Evolutionary conservation across 1,284 basidiomycete species (phyloP), one percentile per base, ranked within the genome.

Genomic region (Sporisorium reilianum): DNA sequence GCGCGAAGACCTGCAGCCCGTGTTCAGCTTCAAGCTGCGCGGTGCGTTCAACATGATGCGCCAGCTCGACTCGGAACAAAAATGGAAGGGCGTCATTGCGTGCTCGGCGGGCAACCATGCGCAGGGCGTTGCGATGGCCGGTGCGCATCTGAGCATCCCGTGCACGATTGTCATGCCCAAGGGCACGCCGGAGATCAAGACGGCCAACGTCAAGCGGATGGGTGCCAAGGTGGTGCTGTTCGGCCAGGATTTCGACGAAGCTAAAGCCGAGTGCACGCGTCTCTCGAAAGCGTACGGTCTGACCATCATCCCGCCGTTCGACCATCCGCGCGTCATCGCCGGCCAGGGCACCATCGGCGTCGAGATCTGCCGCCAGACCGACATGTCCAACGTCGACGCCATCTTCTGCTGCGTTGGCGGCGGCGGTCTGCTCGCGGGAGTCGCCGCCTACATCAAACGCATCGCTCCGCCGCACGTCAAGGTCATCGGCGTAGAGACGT

Each of bases 31-130:
- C 90, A 99, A 99, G 66, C 70, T 84, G 20, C 71, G 97, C 9
- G 97, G 97, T 25, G 97, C 97, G 20, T 99, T 97, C 88, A 99
- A 99, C 86, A 93, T 98, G 85, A 99, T 99, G 97, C 93, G 93
- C 7, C 90, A 90, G 85, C 87, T 99, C 46, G 88, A 88, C 11
- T 90, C 92, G 25, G 93, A 95, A 64, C 95, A 98, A 80, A 90
- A 95, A 74, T 94, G 93, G 92, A 96, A 95, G 86, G 97, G 97
- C 65, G 97, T 99, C 75, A 89, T 99, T 63, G 98, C 97, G 42
- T 99, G 96, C 85, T 96, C 93, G 82, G 97, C 85, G 93, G 96
- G 97, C 22, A 99, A 99, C 83, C 97, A 99, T 85, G 97, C 97
- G 0, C 97, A 99, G 86, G 97, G 97, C 28, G 97, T 99, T 41